These are phyloP conservation scores for Talaromyces adpressus DNA, from an alignment of 495 filamentous ascomycete species.

Conservation along the genomic window DNA sequence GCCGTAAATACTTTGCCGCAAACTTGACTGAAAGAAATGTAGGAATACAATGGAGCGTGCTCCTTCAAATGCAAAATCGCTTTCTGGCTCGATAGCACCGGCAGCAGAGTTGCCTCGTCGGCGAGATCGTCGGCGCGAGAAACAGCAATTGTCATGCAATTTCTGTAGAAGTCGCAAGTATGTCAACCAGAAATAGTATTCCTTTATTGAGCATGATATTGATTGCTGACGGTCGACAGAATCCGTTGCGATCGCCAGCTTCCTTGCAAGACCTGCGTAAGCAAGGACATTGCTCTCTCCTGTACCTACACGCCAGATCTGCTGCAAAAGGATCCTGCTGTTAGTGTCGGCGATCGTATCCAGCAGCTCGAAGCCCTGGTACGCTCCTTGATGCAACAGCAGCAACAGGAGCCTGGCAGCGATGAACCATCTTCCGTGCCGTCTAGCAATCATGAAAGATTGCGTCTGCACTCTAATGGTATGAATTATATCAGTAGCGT, in stretches of 20 bases:
- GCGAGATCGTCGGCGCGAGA: conserved; percentile 10
- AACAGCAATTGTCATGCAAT: conserved; percentile 14
- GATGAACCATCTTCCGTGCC: too few species aligned
- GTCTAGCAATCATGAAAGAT: conserved; percentile 6
- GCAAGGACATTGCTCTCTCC: conserved; percentile 9
- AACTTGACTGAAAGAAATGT: too few species aligned
- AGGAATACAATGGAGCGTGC: too few species aligned
- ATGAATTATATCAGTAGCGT: conserved; percentile 12
- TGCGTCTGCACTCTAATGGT: conserved; percentile 10
- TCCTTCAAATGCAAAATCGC: too few species aligned
- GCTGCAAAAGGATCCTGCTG: neutral
- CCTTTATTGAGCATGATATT: too few species aligned
- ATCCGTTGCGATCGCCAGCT: conserved; percentile 14
- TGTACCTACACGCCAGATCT: conserved; percentile 9
- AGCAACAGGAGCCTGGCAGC: neutral
- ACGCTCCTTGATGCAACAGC: conserved; percentile 10
- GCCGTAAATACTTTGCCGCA: too few species aligned
- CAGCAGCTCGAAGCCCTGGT: conserved; percentile 14
- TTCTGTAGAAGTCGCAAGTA: conserved; percentile 13
- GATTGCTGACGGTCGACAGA: neutral
- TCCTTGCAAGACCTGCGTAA: conserved; percentile 15
- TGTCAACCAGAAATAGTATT: neutral
- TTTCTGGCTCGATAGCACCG: too few species aligned
- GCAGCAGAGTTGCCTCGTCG: neutral
- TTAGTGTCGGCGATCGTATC: conserved; percentile 12